phyloP scores from a whole-genome alignment of 768 basidiomycete species.

The Mycena alexandri region DNA sequence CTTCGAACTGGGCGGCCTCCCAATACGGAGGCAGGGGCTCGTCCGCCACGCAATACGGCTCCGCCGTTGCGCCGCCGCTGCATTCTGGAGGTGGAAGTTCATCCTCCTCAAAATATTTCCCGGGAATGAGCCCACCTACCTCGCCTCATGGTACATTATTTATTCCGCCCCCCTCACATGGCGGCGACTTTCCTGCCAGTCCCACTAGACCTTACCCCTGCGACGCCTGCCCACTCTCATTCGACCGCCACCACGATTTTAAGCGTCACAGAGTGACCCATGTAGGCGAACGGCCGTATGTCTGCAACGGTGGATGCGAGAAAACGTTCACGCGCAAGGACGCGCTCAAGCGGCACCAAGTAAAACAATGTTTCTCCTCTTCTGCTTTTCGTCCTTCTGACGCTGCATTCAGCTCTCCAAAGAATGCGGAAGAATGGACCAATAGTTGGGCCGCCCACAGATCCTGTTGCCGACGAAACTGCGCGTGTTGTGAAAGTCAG shows the following conservation, averaged over 20 bases:
- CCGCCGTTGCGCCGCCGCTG: background rate
- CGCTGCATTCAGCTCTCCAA: too few species aligned
- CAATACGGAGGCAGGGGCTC: conserved; percentile 14
- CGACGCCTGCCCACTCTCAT: conserved; percentile 81
- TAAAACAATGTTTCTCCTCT: conserved; percentile 33
- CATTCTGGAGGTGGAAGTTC: background rate
- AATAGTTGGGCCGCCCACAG: too few species aligned
- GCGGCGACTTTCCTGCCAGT: conserved; percentile 63
- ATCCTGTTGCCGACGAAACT: too few species aligned
- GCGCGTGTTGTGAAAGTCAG: too few species aligned
- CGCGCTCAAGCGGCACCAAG: conserved; percentile 89
- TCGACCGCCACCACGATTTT: conserved; percentile 88
- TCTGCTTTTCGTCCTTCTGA: too few species aligned
- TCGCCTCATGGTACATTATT: conserved; percentile 9
- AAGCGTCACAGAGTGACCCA: conserved; percentile 88
- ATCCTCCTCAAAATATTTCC: background rate
- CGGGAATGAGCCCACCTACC: background rate
- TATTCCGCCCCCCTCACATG: conserved; percentile 21
- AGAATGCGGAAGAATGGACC: too few species aligned
- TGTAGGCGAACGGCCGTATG: conserved; percentile 85
- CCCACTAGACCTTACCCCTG: conserved; percentile 74
- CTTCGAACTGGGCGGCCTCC: background rate
- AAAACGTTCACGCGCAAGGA: conserved; percentile 92
- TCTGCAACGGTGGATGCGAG: conserved; percentile 86
- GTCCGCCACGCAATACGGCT: background rate